Evolutionary conservation across 495 filamentous ascomycete species (phyloP), one percentile per base, ranked within the genome.

Genomic region (Aspergillus mulundensis): DNA sequence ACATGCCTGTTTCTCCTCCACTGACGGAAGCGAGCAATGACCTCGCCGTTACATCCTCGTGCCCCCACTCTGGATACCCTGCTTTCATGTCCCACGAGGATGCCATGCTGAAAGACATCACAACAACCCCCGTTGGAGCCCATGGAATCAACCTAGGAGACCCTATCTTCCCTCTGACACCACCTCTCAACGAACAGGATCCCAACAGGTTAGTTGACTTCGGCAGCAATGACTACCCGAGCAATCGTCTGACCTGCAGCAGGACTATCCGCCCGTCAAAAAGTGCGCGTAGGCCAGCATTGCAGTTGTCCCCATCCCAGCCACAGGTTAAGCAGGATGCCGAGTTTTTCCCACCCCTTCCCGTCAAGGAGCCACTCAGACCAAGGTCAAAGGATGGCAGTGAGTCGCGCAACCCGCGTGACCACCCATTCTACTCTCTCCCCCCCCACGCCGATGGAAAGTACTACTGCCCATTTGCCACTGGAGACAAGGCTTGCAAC

Each of bases 391-490:
- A 78, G 69, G 78, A 80, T 42, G 66, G 68, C 43, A 59, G 66
- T 40, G 72, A 78, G 40, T 55, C 70, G 65, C 77, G 86, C 67
- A 85, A 84, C 72, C 88, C 89, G 16, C 76, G 91, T 68, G 86
- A 87, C 60, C 85, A 96, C 70, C 83, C 78, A 25, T 81, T 89
- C 59, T 96, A 96, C 73, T 84, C 87, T 65, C 82, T 82, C 66
- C 78, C 81, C 41, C 82, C 81, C 42, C 79, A 84, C 40, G 73
- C 74, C 58, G 89, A 95, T 73, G 88, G 87, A 66, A 80, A 93
- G 46, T 97, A 91, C 72, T 88, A 95, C 75, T 97, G 91, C 82
- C 91, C 91, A 20, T 91, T 83, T 75, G 86, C 88, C 70, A 65
- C 59, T 53, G 83, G 82, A 68, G 79, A 88, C 58, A 73, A 84